Evolutionary conservation across 352 stramenopile species (phyloP), one percentile per base, ranked within the genome.

Genomic region (Globisporangium recalcitrans): DNA sequence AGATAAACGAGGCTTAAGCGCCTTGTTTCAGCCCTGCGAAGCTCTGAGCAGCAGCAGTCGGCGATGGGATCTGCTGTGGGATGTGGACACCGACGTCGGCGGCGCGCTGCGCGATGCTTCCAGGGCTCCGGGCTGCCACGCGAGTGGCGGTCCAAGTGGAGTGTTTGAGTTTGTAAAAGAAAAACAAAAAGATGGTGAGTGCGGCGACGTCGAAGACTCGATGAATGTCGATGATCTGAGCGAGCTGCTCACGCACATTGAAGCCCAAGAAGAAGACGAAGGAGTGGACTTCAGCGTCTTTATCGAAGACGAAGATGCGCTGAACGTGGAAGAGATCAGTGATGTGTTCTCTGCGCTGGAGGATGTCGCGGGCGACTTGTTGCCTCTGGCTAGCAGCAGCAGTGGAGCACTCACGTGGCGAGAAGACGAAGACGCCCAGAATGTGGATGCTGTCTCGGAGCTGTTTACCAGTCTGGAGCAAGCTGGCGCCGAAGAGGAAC

Each of bases 321-420:
- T 80, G 21, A 80, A 84, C 48, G 68, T 84, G 44, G 79, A 88
- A 52, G 74, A 85, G 62, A 75, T 85, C 52, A 82, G 70, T 62
- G 73, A 84, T 46, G 65, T 80, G 27, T 80, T 85, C 48, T 70
- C 74, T 52, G 56, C 60, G 27, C 53, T 81, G 21, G 75, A 85
- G 36, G 63, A 72, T 29, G 60, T 52, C 34, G 10, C 9, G 1
- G 26, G 19, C 14, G 42, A 42, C 47, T 46, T 55, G 60, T 36
- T 52, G 26, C 19, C 51, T 21, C 16, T 56, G 14, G 4, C 27
- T 29, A 27, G 19, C 27, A 36, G n/a, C 51, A 56, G 49, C 27
- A 36, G n/a, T 24, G 51, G 19, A 1, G 29, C 51, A 29, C 29
- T 26, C 21, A 21, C 64, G 2, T 14, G n/a, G 7, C 54, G 67